Percentiles rank a stretch among this genome's conserved stretches.
These are phyloP conservation scores for Cyberlindnera mississippiensis DNA, from an alignment of 805 yeast genomes.

Conservation along the genomic window DNA sequence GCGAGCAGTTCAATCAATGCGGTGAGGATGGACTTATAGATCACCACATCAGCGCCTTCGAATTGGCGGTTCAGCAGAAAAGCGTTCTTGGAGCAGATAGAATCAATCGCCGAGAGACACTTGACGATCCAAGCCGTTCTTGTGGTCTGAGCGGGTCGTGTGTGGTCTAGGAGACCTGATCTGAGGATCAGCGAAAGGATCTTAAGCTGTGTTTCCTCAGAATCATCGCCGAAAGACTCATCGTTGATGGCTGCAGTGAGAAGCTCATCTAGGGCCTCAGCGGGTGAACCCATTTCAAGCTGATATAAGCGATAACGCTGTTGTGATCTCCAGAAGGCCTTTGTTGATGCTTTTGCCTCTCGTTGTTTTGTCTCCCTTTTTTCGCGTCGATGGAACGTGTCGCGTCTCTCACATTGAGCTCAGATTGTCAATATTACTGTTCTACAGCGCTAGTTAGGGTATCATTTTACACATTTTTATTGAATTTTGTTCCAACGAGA, in stretches of 20 bases:
- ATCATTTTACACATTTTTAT: too few relatives aligned
- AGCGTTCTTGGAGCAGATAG: slow-evolving; percentile 22
- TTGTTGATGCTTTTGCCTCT: too few relatives aligned
- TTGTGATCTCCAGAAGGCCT: background rate
- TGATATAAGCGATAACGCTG: too few relatives aligned
- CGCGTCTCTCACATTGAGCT: too few relatives aligned
- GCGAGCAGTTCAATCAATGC: slow-evolving; percentile 19
- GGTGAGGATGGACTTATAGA: slow-evolving; percentile 23
- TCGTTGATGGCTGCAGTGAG: slow-evolving; percentile 16
- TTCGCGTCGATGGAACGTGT: too few relatives aligned
- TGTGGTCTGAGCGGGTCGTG: slow-evolving; percentile 11
- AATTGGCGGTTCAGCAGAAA: slow-evolving; percentile 17
- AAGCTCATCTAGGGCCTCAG: slow-evolving; percentile 19
- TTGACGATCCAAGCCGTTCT: slow-evolving; percentile 16
- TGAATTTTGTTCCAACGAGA: too few relatives aligned
- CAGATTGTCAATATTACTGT: too few relatives aligned
- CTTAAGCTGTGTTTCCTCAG: slow-evolving; percentile 20
- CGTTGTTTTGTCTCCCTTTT: too few relatives aligned
- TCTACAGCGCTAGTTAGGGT: too few relatives aligned
- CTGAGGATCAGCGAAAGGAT: slow-evolving; percentile 21
- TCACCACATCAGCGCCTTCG: slow-evolving; percentile 2
- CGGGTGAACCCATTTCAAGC: slow-evolving; percentile 12
- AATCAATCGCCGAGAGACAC: slow-evolving; percentile 23
- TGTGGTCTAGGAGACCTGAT: slow-evolving; percentile 20
- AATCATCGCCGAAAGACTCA: slow-evolving; percentile 14